phyloP scores from a whole-genome alignment of 2,329 filamentous ascomycete genomes.

The Apiospora pterosperma region DNA sequence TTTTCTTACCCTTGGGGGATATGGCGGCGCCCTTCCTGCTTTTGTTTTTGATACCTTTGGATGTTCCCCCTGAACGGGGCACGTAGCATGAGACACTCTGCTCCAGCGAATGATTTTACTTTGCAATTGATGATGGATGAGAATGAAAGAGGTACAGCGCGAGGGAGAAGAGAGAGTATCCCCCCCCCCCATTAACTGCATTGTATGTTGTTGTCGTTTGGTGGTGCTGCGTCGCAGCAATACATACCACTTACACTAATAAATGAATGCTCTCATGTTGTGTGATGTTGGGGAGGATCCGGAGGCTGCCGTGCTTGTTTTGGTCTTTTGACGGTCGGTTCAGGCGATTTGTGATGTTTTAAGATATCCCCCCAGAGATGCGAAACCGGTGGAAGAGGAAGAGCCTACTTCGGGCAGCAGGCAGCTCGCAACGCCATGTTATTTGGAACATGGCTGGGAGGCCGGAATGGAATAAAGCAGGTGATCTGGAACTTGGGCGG shows the following conservation, averaged over 20 bases:
- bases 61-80: neutral
- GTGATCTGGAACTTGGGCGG: neutral
- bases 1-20: neutral
- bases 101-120: neutral
- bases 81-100: neutral
- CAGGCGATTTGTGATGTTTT: no score
- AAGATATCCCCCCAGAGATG: neutral
- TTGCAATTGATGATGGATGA: neutral
- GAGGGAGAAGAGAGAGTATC: neutral
- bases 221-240: neutral
- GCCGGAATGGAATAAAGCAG: neutral
- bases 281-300: neutral
- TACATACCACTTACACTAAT: slow-evolving; percentile 3
- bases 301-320: neutral
- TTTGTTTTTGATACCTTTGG: slow-evolving; percentile 2
- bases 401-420: no score
- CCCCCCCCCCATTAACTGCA: neutral
- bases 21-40: neutral
- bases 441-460: neutral
- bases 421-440: neutral
- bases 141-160: neutral
- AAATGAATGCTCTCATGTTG: neutral
- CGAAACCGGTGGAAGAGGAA: neutral
- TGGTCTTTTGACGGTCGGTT: neutral
- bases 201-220: neutral